Conservation (phyloP, 2,329 filamentous ascomycete species). For the Myotisia sp. region DNA sequence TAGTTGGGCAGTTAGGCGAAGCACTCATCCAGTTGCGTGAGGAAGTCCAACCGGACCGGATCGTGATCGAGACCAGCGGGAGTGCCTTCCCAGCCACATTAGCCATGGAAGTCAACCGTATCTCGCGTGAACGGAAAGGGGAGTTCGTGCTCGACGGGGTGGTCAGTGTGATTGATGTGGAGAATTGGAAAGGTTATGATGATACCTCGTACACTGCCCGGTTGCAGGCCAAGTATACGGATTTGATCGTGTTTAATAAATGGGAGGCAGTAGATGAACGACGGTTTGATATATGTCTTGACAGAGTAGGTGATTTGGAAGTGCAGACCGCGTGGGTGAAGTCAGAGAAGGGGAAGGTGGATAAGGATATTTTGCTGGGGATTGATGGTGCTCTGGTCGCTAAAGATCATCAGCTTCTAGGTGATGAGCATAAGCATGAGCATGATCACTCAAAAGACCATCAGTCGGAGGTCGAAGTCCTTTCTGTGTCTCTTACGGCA, state of each 20-base stretch:
- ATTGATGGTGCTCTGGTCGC: conserved; percentile 61
- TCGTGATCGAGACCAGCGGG: conserved; percentile 87
- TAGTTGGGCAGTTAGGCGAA: conserved; percentile 76
- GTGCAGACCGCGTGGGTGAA: conserved; percentile 72
- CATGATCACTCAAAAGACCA: conserved; percentile 42
- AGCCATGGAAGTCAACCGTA: conserved; percentile 75
- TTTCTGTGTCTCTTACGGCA: conserved; percentile 57
- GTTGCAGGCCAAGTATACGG: conserved; percentile 78
- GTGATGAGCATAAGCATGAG: conserved; percentile 15
- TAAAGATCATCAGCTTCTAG: conserved; percentile 19
- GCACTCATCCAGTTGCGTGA: conserved; percentile 61
- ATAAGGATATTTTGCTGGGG: conserved; percentile 67
- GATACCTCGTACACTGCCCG: conserved; percentile 80
- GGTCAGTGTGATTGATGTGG: conserved; percentile 78
- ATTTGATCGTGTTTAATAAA: conserved; percentile 85
- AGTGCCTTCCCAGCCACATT: conserved; percentile 78
- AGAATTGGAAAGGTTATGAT: conserved; percentile 89
- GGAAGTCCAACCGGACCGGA: conserved; percentile 55
- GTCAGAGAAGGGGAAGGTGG: conserved; percentile 66
- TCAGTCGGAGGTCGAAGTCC: conserved; percentile 74
- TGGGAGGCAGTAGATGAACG: conserved; percentile 67
- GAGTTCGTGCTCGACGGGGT: conserved; percentile 71
- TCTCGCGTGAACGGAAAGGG: conserved; percentile 47
- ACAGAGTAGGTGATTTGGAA: conserved; percentile 66
- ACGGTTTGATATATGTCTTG: conserved; percentile 61